These are phyloP conservation scores for Monosiga brevicollis DNA, from an alignment of 78 protist species.

Conservation along the genomic window DNA sequence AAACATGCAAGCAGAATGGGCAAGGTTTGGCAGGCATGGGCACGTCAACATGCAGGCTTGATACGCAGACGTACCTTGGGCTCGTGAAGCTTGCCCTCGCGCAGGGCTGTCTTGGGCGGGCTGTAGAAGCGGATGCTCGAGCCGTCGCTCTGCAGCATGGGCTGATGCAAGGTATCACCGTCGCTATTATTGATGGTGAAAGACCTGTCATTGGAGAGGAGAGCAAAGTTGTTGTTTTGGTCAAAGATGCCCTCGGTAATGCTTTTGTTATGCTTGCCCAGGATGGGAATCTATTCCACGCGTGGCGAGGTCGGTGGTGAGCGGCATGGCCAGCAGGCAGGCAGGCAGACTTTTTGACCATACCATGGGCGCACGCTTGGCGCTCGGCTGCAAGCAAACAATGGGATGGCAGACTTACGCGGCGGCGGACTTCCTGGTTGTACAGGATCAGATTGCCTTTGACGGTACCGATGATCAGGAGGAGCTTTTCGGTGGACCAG, in stretches of 20 bases:
- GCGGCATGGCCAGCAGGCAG: neutral
- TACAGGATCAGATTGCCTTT: neutral
- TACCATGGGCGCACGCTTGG: neutral
- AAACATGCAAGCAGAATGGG: neutral
- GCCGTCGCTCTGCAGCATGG: neutral
- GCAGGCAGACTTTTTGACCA: neutral
- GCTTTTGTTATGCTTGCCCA: neutral
- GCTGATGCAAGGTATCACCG: neutral
- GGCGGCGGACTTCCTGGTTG: neutral
- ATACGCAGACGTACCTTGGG: neutral
- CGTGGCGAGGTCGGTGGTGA: neutral
- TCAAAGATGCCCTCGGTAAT: neutral
- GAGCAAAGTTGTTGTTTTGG: neutral
- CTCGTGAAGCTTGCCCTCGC: neutral
- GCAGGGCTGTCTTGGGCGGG: neutral
- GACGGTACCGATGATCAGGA: neutral
- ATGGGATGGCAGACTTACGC: neutral
- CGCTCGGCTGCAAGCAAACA: neutral
- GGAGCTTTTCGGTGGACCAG: neutral
- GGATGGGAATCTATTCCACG: neutral
- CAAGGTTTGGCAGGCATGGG: neutral
- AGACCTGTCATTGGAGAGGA: neutral
- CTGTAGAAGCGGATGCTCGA: neutral
- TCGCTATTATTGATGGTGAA: neutral
- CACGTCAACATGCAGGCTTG: neutral